A percentile compares a stretch with the other conserved stretches of the same genome.
Evolutionary conservation across 495 filamentous ascomycete genomes (phyloP).

Genomic region (Penicillium silybi): DNA sequence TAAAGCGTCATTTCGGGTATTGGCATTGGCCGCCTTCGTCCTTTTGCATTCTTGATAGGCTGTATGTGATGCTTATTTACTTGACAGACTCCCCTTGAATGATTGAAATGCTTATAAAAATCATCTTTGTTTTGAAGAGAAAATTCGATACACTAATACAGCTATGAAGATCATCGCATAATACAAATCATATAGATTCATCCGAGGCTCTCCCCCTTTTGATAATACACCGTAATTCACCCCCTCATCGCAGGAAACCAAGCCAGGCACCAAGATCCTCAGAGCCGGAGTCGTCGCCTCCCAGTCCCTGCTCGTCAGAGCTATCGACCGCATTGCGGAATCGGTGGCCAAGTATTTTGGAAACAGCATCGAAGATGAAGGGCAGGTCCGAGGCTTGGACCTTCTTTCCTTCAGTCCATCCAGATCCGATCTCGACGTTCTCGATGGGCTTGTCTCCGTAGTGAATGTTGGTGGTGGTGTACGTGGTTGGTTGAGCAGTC

Average conservation of each 20-base stretch:
- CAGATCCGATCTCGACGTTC: slow-evolving; percentile 19
- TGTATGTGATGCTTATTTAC: too few species aligned
- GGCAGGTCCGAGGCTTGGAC: slow-evolving; percentile 18
- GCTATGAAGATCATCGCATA: not conserved
- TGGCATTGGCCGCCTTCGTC: too few species aligned
- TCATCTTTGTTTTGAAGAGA: not conserved
- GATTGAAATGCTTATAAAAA: not conserved
- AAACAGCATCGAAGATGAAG: slow-evolving; percentile 20
- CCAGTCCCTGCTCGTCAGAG: slow-evolving; percentile 31
- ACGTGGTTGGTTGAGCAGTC: not conserved
- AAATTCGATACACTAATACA: not conserved
- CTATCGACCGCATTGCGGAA: slow-evolving; percentile 26
- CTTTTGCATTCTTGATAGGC: too few species aligned
- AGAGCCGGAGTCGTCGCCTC: not conserved
- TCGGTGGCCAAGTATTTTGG: slow-evolving; percentile 14
- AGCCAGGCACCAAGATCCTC: not conserved
- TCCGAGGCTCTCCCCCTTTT: not conserved
- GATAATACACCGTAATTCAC: not conserved
- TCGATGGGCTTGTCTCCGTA: slow-evolving; percentile 10
- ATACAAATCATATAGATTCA: not conserved
- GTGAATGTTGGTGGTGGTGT: slow-evolving; percentile 14
- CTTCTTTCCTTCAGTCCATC: slow-evolving; percentile 9
- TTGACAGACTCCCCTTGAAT: not conserved
- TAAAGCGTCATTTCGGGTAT: too few species aligned
- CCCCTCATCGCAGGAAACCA: not conserved